These are phyloP conservation scores for Neurospora sp. DNA, from an alignment of 495 filamentous ascomycete genomes.

Conservation along the genomic window DNA sequence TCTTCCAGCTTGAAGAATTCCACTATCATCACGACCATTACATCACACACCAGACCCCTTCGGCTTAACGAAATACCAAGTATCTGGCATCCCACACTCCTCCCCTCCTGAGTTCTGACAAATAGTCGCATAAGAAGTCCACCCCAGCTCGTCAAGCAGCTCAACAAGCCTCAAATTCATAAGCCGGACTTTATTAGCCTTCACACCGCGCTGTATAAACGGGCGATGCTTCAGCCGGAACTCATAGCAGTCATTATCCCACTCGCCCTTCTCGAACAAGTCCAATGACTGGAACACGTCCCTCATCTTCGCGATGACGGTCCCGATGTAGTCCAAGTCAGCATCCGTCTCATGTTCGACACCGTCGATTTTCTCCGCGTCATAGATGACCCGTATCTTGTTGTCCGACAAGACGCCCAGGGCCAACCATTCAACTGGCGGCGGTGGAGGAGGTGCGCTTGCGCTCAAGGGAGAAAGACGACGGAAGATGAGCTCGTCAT, in stretches of 20 bases:
- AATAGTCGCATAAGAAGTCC: slow-evolving; percentile 7
- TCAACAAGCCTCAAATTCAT: slow-evolving; percentile 10
- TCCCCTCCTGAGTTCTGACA: slow-evolving; percentile 9
- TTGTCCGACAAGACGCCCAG: background rate
- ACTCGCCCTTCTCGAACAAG: slow-evolving; percentile 4
- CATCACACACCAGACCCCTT: background rate
- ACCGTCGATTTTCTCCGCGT: background rate
- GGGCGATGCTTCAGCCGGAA: slow-evolving; percentile 10
- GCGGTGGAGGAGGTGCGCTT: background rate
- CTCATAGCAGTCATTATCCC: slow-evolving; percentile 10
- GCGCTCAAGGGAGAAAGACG: background rate
- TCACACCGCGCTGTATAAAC: slow-evolving; percentile 4
- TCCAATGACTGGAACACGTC: slow-evolving; percentile 3
- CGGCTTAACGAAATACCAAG: slow-evolving; percentile 10
- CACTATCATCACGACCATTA: background rate
- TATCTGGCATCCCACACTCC: slow-evolving; percentile 9
- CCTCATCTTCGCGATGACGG: slow-evolving; percentile 1
- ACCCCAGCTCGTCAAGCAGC: slow-evolving; percentile 7
- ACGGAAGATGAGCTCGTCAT: slow-evolving; percentile 14
- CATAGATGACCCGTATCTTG: slow-evolving; percentile 11
- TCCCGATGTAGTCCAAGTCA: slow-evolving; percentile 4
- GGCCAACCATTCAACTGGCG: slow-evolving; percentile 10
- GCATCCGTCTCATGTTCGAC: background rate
- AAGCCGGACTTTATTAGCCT: slow-evolving; percentile 5
- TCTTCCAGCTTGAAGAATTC: background rate